Conservation (phyloP, 495 filamentous ascomycete species). For the Hypoxylon cercidicola region DNA sequence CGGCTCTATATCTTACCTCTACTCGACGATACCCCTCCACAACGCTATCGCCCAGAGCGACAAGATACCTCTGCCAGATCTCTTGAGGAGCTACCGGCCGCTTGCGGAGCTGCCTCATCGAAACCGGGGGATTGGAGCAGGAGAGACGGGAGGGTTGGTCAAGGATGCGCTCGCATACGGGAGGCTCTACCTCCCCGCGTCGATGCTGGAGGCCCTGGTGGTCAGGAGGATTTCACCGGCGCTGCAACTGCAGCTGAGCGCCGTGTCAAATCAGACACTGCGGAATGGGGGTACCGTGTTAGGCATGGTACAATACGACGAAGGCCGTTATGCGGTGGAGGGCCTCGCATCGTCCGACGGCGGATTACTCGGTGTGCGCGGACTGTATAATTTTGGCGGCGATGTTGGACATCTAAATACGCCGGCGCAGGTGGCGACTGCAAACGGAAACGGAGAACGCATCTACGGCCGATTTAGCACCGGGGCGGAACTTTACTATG, state of each 20-base stretch:
- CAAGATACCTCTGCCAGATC: constrained; percentile 57
- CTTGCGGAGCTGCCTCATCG: constrained; percentile 51
- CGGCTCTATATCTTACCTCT: constrained; percentile 90
- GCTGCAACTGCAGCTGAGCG: constrained; percentile 80
- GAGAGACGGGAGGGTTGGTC: constrained; percentile 34
- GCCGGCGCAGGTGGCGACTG: constrained; percentile 26
- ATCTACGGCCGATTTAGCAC: constrained; percentile 76
- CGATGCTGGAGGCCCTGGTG: constrained; percentile 87
- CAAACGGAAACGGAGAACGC: constrained; percentile 50
- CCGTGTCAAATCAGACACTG: constrained; percentile 79
- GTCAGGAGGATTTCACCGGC: constrained; percentile 82
- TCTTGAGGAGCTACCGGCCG: constrained; percentile 56
- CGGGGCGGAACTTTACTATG: constrained; percentile 96
- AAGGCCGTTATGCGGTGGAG: constrained; percentile 87
- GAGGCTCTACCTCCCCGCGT: constrained; percentile 84
- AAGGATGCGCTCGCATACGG: constrained; percentile 80
- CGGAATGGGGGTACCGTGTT: constrained; percentile 80
- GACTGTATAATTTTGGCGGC: constrained; percentile 92
- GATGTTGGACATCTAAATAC: constrained; percentile 66
- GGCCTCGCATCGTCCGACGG: constrained; percentile 94
- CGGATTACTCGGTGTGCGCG: constrained; percentile 84
- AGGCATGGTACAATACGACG: constrained; percentile 86
- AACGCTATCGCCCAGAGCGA: constrained; percentile 58
- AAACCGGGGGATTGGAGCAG: constrained; percentile 33
- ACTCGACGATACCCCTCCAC: constrained; percentile 79